Evolutionary conservation across 805 yeast genomes (phyloP).

Genomic region (Hanseniaspora hatyaiensis): DNA sequence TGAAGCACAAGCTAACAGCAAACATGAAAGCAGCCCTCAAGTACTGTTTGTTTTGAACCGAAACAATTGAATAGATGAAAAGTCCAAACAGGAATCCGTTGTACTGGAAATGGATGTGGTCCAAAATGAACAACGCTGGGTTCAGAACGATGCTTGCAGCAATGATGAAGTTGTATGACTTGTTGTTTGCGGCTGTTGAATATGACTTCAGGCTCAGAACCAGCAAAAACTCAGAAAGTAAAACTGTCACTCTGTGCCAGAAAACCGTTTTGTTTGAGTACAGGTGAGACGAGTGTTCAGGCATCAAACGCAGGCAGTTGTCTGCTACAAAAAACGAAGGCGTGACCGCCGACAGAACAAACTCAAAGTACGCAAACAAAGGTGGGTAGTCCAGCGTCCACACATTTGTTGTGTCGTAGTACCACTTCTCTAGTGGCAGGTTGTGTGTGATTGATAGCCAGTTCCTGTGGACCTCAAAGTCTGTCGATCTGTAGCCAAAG

Average conservation of each 20-base stretch:
- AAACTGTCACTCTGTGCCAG: slow-evolving; percentile 74
- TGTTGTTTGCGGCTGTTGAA: slow-evolving; percentile 37
- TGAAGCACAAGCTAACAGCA: slow-evolving; percentile 72
- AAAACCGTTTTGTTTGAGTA: slow-evolving; percentile 70
- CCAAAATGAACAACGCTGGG: slow-evolving; percentile 83
- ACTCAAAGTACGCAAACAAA: slow-evolving; percentile 91
- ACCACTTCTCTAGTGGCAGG: slow-evolving; percentile 73
- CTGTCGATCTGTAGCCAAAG: slow-evolving; percentile 84
- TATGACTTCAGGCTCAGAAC: slow-evolving; percentile 55
- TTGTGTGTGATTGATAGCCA: slow-evolving; percentile 86
- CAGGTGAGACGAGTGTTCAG: slow-evolving; percentile 39
- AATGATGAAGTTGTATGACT: slow-evolving; percentile 47
- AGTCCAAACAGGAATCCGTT: slow-evolving; percentile 89
- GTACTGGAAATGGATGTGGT: slow-evolving; percentile 94
- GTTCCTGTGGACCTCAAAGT: slow-evolving; percentile 92
- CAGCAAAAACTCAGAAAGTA: slow-evolving; percentile 60
- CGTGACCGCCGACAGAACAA: slow-evolving; percentile 46
- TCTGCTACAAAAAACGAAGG: slow-evolving; percentile 32
- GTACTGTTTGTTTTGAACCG: slow-evolving; percentile 49
- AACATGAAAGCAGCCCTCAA: slow-evolving; percentile 58
- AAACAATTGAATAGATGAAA: slow-evolving; percentile 57
- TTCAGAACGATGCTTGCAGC: slow-evolving; percentile 74
- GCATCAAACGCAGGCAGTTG: slow-evolving; percentile 57
- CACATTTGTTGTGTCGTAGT: slow-evolving; percentile 59
- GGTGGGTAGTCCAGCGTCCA: slow-evolving; percentile 99